These are phyloP conservation scores for Phyllosticta citribraziliensis DNA, from an alignment of 2,329 filamentous ascomycete species.

Conservation along the genomic window DNA sequence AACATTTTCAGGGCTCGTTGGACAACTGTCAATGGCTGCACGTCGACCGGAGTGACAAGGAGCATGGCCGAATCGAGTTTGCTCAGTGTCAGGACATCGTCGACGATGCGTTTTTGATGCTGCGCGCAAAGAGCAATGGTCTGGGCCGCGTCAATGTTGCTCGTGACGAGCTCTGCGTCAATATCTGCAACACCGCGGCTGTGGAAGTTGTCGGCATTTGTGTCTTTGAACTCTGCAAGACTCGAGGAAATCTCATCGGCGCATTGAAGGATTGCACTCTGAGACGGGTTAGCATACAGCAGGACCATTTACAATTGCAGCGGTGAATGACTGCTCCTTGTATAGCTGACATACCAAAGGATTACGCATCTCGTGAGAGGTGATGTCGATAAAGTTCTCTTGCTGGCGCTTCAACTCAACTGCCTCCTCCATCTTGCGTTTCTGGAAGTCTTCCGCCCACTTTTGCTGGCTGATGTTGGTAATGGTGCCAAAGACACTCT, in stretches of 20 bases:
- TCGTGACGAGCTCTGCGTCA: slow-evolving; percentile 41
- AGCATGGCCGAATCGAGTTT: slow-evolving; percentile 67
- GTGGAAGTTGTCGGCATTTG: slow-evolving; percentile 29
- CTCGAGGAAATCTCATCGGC: slow-evolving; percentile 61
- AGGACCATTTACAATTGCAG: not conserved
- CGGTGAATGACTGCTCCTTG: not conserved
- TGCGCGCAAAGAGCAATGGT: slow-evolving; percentile 70
- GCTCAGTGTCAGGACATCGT: slow-evolving; percentile 37
- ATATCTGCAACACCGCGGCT: slow-evolving; percentile 37
- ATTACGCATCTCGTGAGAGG: slow-evolving; percentile 68
- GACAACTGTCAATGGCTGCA: slow-evolving; percentile 57
- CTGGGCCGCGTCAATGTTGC: slow-evolving; percentile 62
- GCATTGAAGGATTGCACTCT: slow-evolving; percentile 62
- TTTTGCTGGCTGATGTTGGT: slow-evolving; percentile 83
- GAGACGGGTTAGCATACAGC: not conserved
- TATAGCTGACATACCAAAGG: slow-evolving; percentile 39
- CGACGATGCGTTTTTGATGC: slow-evolving; percentile 58
- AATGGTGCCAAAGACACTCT: slow-evolving; percentile 69
- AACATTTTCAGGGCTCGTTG: slow-evolving; percentile 67
- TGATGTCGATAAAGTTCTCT: slow-evolving; percentile 74
- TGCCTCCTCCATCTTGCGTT: slow-evolving; percentile 66
- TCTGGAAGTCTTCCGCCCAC: slow-evolving; percentile 72
- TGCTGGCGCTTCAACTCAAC: slow-evolving; percentile 73
- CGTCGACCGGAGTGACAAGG: slow-evolving; percentile 59
- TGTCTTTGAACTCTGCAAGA: slow-evolving; percentile 31